A percentile compares a stretch with the other conserved stretches of the same genome.
phyloP scores from a whole-genome alignment of 164 flowering plant species.

The Warburgia ugandensis region DNA sequence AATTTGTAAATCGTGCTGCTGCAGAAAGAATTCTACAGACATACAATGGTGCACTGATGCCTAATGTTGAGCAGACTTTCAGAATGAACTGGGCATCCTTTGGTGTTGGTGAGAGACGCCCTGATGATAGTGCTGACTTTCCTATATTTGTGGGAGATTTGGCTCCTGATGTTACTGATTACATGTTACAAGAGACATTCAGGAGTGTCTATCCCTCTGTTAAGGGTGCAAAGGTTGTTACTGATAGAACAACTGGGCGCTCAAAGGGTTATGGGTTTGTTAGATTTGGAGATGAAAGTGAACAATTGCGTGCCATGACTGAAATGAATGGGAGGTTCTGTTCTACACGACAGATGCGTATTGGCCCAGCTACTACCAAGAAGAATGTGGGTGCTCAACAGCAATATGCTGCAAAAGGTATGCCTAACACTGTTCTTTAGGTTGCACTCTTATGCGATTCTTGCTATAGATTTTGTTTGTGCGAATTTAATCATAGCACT shows the following conservation, averaged over 20 bases:
- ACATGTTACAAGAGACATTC: conserved; percentile 71
- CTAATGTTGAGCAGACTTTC: conserved; percentile 57
- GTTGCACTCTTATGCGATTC: background rate
- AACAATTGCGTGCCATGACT: conserved; percentile 76
- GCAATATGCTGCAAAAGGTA: conserved; percentile 54
- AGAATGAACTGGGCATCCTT: conserved; percentile 87
- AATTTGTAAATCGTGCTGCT: conserved; percentile 56
- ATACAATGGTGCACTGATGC: conserved; percentile 76
- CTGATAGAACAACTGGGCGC: conserved; percentile 79
- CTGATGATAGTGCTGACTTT: conserved; percentile 63
- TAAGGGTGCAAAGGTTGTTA: conserved; percentile 90
- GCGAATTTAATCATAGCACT: too few species aligned
- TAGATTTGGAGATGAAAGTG: conserved; percentile 82
- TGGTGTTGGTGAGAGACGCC: conserved; percentile 70
- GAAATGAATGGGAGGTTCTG: conserved; percentile 84
- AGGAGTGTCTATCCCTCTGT: conserved; percentile 55
- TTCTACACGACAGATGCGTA: conserved; percentile 79
- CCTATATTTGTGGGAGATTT: conserved; percentile 92
- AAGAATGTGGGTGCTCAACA: conserved; percentile 40
- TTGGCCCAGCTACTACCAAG: conserved; percentile 86
- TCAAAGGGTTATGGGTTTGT: conserved; percentile 98
- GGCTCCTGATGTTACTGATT: conserved; percentile 88
- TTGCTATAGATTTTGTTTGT: background rate
- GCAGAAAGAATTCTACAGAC: conserved; percentile 71
- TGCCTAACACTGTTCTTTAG: background rate